These are phyloP conservation scores for Moesziomyces globuligerus DNA, from an alignment of 1,284 basidiomycete species.

Conservation along the genomic window DNA sequence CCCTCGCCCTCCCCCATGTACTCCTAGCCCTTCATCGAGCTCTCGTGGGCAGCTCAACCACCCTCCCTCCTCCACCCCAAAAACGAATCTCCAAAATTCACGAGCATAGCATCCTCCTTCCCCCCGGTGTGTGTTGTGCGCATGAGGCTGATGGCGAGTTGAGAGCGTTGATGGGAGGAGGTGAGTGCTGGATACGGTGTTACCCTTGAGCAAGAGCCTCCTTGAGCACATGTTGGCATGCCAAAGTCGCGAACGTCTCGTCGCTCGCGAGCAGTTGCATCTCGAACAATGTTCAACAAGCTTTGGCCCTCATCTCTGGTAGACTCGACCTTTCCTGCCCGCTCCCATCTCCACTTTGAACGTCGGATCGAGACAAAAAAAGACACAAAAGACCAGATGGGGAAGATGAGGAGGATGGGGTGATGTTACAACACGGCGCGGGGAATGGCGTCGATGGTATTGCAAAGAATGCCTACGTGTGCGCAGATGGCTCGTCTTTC, in stretches of 20 bases:
- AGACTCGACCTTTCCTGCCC: too few species aligned
- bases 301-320: too few species aligned
- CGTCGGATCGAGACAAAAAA: too few species aligned
- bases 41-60: conserved; percentile 22
- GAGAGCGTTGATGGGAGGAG: too few species aligned
- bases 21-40: conserved; percentile 4
- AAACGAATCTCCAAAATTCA: conserved; percentile 34
- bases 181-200: too few species aligned
- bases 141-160: not conserved
- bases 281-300: too few species aligned
- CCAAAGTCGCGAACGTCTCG: too few species aligned
- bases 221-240: too few species aligned
- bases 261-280: too few species aligned
- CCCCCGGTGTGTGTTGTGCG: not conserved
- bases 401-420: not conserved
- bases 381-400: not conserved
- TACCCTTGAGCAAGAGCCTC: too few species aligned
- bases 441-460: conserved; percentile 7
- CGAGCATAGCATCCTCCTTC: conserved; percentile 37
- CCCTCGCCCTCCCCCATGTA: conserved; percentile 12
- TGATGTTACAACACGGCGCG: conserved; percentile 28
- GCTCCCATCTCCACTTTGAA: too few species aligned
- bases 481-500: not conserved
- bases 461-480: conserved; percentile 14
- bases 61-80: too few species aligned